Evolutionary conservation across 306 rosid genomes (phyloP), one percentile per base, ranked within the genome.

Genomic region (Canavalia gladiata): DNA sequence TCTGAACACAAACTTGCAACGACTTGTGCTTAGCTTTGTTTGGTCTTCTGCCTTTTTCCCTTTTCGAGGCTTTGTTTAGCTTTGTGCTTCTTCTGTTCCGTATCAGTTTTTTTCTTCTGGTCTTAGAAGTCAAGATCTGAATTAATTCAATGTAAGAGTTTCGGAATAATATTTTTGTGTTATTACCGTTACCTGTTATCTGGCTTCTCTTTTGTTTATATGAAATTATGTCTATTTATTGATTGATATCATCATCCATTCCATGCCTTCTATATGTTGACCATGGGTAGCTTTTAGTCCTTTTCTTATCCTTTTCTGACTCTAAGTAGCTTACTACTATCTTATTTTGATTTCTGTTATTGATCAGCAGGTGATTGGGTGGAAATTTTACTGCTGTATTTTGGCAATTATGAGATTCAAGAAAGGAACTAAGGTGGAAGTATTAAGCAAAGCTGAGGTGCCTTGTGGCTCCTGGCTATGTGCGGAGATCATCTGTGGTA

Each of bases 381-480:
- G 57, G 59, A 70, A 76, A 68, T 42, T 74, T 75, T 73, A n/a
- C 65, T 66, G 58, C 28, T 11, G 10, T 34, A 51, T 68, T 58
- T 31, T 46, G 9, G 77, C 59, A 77, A 84, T 68, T 47, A 96
- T 96, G 99, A 83, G 90, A 76, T 94, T 96, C 86, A 94, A 88
- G 89, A 88, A 84, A 82, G 98, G 97, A 73, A 75, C 90, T 76
- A 90, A 87, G 79, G 98, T 96, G 51, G 99, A 96, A 84, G 94
- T 94, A 29, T 57, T 96, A 68, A 85, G 89, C 87, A 91, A 88
- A 87, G 91, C 83, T 81, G 93, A 89, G 86, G 90, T 84, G 62
- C 92, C 95, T 74, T 88, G 94, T 31, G 98, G 98, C 80, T 85
- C 94, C 64, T 96, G 99, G 99, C 79, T 83, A 59, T 86, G 88